Evolutionary conservation across 805 yeast genomes (phyloP), one percentile per base, ranked within the genome.

Genomic region (Candida boleticola): DNA sequence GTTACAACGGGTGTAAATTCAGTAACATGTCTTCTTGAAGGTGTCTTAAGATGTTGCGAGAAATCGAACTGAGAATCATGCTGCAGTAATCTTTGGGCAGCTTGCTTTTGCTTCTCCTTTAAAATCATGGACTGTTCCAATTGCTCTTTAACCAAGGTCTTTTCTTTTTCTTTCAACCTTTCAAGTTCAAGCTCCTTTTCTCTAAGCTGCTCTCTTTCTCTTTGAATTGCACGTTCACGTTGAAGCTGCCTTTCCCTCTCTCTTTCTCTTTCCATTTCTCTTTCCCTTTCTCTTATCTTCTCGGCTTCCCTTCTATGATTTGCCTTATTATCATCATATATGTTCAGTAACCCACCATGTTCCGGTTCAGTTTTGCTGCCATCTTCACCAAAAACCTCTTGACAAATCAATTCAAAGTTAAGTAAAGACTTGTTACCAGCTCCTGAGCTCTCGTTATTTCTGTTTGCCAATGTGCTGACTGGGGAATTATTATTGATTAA

Each of bases 351-450:
- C 7, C 10, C 10, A 7, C 27, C 27, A 11, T 23, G 7, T 26
- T 48, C 36, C 13, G 38, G 49, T 37, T 50, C 47, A 26, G 46
- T 49, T 37, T 32, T 30, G 14, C 17, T 31, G 20, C 36, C 36
- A 10, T 51, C 57, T 14, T 59, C 59, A 17, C 54, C 56, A 44
- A 66, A 64, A 36, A 57, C 52, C 40, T 63, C 64, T 37, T 58
- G 68, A 42, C 66, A 61, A 26, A 64, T 58, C 37, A 46, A 37
- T 39, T 57, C 60, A 46, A 66, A 66, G 41, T 62, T 61, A 34
- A 53, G 41, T 18, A 63, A 54, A 2, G 68, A 57, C 32, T 50
- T 58, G 27, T 56, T 54, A 13, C 50, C 54, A 11, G 10, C 27
- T 45, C 22, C 35, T 14, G 16, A 14, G 11, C 5, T n/a, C 13